Evolutionary conservation across 257 asterid genomes (phyloP).

Genomic region (Solanum medicagineum): DNA sequence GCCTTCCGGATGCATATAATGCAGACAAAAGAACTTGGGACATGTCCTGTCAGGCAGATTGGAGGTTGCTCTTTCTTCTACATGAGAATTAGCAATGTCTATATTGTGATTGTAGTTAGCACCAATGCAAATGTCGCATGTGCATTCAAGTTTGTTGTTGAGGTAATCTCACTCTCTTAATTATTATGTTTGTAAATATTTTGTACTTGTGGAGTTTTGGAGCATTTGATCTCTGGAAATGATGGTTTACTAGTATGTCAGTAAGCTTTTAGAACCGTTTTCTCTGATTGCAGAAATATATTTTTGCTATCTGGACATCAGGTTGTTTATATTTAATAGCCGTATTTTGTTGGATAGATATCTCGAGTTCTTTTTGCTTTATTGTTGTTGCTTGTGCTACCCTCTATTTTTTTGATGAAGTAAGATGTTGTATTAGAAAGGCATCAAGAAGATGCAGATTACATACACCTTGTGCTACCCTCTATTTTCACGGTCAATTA

Average conservation of each 20-base stretch:
- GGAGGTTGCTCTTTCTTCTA: slow-evolving; percentile 99
- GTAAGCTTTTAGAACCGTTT: neutral
- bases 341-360: neutral
- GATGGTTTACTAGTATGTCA: neutral
- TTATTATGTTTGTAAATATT: neutral
- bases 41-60: slow-evolving; percentile 98
- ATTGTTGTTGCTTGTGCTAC: neutral
- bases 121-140: slow-evolving; percentile 98
- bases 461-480: neutral
- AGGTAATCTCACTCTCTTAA: slow-evolving; percentile 39
- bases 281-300: neutral
- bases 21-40: slow-evolving; percentile 99
- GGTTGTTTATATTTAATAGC: neutral
- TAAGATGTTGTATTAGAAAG: too few relatives aligned
- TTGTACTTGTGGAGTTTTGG: neutral
- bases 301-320: neutral
- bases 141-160: slow-evolving; percentile 98
- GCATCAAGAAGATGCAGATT: too few relatives aligned
- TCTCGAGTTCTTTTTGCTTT: neutral
- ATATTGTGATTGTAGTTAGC: slow-evolving; percentile 98
- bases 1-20: slow-evolving; percentile 94
- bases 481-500: neutral
- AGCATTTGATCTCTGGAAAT: neutral
- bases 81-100: slow-evolving; percentile 96
- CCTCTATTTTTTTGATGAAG: neutral